Conservation (phyloP, 1,139 yeast genomes). For the Kodamaea sp. region DNA sequence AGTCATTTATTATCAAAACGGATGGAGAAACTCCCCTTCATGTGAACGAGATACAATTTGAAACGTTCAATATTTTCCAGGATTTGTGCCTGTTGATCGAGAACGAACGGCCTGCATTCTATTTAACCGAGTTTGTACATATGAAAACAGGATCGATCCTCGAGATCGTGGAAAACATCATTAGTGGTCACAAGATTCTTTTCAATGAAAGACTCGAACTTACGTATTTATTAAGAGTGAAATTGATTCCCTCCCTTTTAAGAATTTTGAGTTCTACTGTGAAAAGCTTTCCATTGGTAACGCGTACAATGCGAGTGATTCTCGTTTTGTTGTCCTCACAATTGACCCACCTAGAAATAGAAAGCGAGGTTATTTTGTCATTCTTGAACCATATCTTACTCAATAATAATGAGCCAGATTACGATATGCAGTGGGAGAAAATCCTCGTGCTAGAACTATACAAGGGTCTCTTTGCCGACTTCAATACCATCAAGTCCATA, state of each 20-base stretch:
- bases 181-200: conserved; percentile 53
- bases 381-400: conserved; percentile 66
- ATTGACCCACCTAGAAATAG: conserved; percentile 63
- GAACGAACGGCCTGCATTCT: conserved; percentile 50
- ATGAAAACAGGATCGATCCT: conserved; percentile 71
- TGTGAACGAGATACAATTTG: conserved; percentile 54
- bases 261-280: conserved; percentile 61
- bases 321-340: conserved; percentile 62
- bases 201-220: conserved; percentile 67
- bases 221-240: conserved; percentile 60
- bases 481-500: conserved; percentile 49
- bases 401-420: conserved; percentile 21
- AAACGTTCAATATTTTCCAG: conserved; percentile 65
- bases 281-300: conserved; percentile 64
- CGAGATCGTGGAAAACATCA: conserved; percentile 74
- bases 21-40: conserved; percentile 17
- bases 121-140: conserved; percentile 41
- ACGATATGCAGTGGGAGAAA: conserved; percentile 59
- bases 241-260: conserved; percentile 73
- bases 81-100: conserved; percentile 75
- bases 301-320: conserved; percentile 73
- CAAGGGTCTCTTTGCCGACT: conserved; percentile 59
- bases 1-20: neutral
- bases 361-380: conserved; percentile 78
- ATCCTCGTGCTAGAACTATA: conserved; percentile 72